Evolutionary conservation across 352 stramenopile species (phyloP).

Genomic region (Phytophthora sansomeana): DNA sequence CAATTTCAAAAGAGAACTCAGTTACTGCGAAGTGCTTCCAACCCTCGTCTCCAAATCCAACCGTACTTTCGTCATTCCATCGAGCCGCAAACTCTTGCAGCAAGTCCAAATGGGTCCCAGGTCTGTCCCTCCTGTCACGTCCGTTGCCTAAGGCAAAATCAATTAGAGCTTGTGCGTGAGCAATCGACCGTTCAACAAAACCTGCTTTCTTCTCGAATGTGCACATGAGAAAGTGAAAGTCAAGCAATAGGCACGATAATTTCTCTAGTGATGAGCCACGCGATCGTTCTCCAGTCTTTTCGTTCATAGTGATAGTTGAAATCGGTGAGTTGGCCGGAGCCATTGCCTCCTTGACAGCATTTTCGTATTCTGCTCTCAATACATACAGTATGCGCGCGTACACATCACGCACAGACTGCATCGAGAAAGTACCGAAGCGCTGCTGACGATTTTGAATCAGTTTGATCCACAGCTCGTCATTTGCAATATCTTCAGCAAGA

Average conservation of each 20-base stretch:
- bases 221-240: conserved; percentile 65
- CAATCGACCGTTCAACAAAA: conserved; percentile 67
- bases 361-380: conserved; percentile 44
- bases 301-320: background rate
- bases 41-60: conserved; percentile 39
- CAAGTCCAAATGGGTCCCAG: conserved; percentile 29
- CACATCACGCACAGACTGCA: conserved; percentile 70
- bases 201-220: conserved; percentile 62
- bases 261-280: conserved; percentile 2
- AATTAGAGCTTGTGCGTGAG: conserved; percentile 73
- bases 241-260: conserved; percentile 39
- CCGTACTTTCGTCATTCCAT: conserved; percentile 38
- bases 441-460: conserved; percentile 59
- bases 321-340: background rate
- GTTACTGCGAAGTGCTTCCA: background rate
- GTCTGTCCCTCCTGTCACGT: background rate
- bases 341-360: conserved; percentile 14
- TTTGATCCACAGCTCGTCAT: conserved; percentile 63
- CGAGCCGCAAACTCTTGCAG: conserved; percentile 40
- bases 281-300: background rate
- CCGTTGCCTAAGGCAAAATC: conserved; percentile 51
- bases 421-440: conserved; percentile 77
- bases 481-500: conserved; percentile 58
- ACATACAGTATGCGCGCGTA: conserved; percentile 73
- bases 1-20: conserved; percentile 2